These are phyloP conservation scores for Ceratocystis papillata DNA, from an alignment of 2,329 filamentous ascomycete genomes.

Conservation along the genomic window DNA sequence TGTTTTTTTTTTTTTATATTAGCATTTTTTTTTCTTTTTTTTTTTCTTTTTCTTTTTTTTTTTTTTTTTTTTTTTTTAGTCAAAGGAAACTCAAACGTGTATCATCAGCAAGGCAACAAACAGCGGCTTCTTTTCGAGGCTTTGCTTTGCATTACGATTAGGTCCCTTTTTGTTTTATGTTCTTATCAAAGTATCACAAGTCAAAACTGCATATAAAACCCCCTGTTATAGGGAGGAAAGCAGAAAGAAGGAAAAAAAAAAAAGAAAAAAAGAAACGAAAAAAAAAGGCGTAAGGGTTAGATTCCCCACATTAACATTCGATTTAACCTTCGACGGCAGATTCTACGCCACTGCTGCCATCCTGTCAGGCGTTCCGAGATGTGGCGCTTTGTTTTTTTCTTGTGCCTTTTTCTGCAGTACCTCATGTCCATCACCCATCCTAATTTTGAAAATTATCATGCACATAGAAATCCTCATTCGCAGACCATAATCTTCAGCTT, in stretches of 20 bases:
- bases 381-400: constrained; percentile 1
- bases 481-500: not conserved
- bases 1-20: too few species aligned
- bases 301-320: not conserved
- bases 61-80: not conserved
- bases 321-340: not conserved
- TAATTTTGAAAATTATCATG: too few species aligned
- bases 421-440: too few species aligned
- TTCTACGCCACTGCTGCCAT: constrained; percentile 8
- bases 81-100: not conserved
- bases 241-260: not conserved
- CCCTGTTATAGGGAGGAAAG: not conserved
- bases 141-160: not conserved
- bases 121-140: not conserved
- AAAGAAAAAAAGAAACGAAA: not conserved
- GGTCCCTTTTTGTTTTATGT: not conserved
- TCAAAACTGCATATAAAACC: not conserved
- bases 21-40: not conserved
- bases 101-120: too few species aligned
- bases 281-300: not conserved
- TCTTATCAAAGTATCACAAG: not conserved
- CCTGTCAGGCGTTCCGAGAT: not conserved
- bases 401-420: too few species aligned
- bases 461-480: not conserved
- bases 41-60: not conserved